Evolutionary conservation across 345 rosid species (phyloP).

Genomic region (Citrus sp.): DNA sequence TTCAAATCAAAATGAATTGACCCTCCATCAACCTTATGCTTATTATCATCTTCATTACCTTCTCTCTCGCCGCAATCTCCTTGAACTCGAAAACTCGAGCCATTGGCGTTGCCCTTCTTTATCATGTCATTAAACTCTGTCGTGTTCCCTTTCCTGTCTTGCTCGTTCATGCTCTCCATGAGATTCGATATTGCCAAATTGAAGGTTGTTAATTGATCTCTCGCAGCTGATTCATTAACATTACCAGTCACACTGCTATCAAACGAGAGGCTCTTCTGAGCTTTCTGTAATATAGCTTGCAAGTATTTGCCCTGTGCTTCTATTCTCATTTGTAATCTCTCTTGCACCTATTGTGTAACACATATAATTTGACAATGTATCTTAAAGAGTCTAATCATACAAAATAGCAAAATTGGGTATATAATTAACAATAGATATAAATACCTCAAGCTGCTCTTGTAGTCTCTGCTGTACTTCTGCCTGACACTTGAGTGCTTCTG

Average conservation of each 20-base stretch:
- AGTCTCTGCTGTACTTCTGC: slow-evolving; percentile 51
- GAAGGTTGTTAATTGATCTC: slow-evolving; percentile 39
- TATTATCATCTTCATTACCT: slow-evolving; percentile 19
- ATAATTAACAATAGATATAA: neutral
- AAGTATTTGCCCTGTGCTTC: slow-evolving; percentile 88
- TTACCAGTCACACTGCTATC: slow-evolving; percentile 14
- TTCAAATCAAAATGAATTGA: slow-evolving; percentile 53
- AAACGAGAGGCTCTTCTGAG: slow-evolving; percentile 50
- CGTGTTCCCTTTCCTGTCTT: slow-evolving; percentile 23
- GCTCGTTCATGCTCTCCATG: slow-evolving; percentile 25
- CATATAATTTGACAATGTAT: neutral
- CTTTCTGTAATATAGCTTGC: slow-evolving; percentile 68
- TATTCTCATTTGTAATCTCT: slow-evolving; percentile 74
- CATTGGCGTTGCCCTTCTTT: neutral
- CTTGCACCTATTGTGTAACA: slow-evolving; percentile 47
- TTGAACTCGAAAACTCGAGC: slow-evolving; percentile 23
- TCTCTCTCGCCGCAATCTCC: slow-evolving; percentile 13
- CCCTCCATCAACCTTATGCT: slow-evolving; percentile 35
- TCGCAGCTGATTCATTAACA: slow-evolving; percentile 24
- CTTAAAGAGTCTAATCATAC: neutral
- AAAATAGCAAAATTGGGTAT: neutral
- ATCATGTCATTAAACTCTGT: slow-evolving; percentile 16
- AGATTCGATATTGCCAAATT: slow-evolving; percentile 45
- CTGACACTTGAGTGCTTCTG: slow-evolving; percentile 50
- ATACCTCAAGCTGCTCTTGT: slow-evolving; percentile 74